Conservation (phyloP, 2,329 filamentous ascomycete species). For the Alternaria sp. region DNA sequence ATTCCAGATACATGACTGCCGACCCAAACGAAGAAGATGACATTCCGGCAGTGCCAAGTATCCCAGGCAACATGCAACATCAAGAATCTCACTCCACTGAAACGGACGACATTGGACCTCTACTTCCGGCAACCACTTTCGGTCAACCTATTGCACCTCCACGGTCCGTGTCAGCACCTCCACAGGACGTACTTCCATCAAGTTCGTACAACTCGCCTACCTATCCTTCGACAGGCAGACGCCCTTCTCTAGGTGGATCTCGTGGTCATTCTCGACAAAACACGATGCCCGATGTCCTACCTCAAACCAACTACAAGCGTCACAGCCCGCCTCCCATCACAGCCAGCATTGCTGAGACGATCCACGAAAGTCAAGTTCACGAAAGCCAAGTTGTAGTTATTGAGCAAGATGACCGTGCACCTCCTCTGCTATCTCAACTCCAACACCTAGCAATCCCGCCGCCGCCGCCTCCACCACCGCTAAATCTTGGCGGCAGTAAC, state of each 20-base stretch:
- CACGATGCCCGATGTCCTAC: slow-evolving; percentile 52
- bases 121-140: slow-evolving; percentile 59
- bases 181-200: slow-evolving; percentile 51
- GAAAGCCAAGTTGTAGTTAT: slow-evolving; percentile 56
- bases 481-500: slow-evolving; percentile 31
- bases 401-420: slow-evolving; percentile 52
- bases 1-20: slow-evolving; percentile 72
- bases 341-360: slow-evolving; percentile 64
- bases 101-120: slow-evolving; percentile 57
- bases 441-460: slow-evolving; percentile 67
- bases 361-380: slow-evolving; percentile 57
- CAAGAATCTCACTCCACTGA: slow-evolving; percentile 38
- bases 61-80: slow-evolving; percentile 59
- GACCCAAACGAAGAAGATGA: slow-evolving; percentile 61
- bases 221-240: slow-evolving; percentile 39
- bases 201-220: slow-evolving; percentile 39
- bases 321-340: slow-evolving; percentile 54
- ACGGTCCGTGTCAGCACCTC: slow-evolving; percentile 60
- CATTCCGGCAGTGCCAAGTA: slow-evolving; percentile 63
- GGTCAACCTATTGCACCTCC: slow-evolving; percentile 51
- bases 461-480: slow-evolving; percentile 49
- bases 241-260: slow-evolving; percentile 49
- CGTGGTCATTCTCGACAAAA: slow-evolving; percentile 55
- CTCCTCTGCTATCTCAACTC: slow-evolving; percentile 66
- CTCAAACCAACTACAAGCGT: slow-evolving; percentile 50